Base-by-base conservation (phyloP, 1,139 yeast species). In the Geotrichum reessii region DNA sequence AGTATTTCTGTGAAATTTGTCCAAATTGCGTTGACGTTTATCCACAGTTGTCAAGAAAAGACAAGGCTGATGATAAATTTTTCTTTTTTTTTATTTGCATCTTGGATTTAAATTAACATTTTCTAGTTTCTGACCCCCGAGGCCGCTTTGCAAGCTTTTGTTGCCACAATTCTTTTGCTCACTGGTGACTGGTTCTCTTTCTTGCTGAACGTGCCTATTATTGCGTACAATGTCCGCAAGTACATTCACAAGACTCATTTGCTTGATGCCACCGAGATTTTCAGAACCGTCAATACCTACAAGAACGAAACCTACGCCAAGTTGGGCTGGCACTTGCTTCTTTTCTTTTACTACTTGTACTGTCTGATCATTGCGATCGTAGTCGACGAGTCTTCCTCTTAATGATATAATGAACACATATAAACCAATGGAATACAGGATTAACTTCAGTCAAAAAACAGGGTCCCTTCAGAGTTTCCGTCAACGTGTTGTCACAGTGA, bases 151-250 rank as follows among this genome's bases (percentile, higher is more conserved):
- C 96, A 91, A 68, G 95, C 83, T 4, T 78, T 85, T 63, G 72
- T 88, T 62, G 77, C 95, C 6, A 61, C 79, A 1, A 73, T 87
- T 67, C 84, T 91, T 72, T 78, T 91, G 68, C 69, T 91, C 64
- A 85, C 86, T 64, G 97, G 97, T n/a, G 87, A 86, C 76, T 90
- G 96, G 96, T 84, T 88, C 73, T 83, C 89, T 42, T 85, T 91
- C 73, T 76, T 90, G 69, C 74, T 91, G 70, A 88, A 88, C 73
- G 75, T 85, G 65, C 97, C 97, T 55, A 76, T 91, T 64, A 75
- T 87, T 63, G 92, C 89, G 42, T 90, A 78, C 78, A 91, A 91
- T 72, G 84, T 78, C 63, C 86, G 86, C 76, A 88, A 88, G 74
- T 64, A 61, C 40, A 78, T 81, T 68, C 83, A 82, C 69, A 87